Conservation (phyloP, 2,329 filamentous ascomycete genomes). For the Tolypocladium guangdongense region DNA sequence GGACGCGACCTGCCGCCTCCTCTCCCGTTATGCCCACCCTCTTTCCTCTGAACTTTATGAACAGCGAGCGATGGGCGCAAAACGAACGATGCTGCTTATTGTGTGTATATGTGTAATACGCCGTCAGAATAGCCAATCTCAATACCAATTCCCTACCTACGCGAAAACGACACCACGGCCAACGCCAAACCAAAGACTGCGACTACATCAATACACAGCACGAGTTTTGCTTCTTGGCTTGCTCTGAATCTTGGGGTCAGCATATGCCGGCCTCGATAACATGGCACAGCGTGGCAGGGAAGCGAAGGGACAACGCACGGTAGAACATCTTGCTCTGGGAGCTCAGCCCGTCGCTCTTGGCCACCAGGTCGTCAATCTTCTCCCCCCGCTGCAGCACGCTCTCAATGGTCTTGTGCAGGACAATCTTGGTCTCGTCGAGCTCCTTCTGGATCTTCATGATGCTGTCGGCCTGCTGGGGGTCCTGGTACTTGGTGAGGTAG, state of each 20-base stretch:
- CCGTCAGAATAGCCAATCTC: conserved; percentile 21
- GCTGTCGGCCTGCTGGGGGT: conserved; percentile 79
- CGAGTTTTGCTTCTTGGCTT: conserved; percentile 73
- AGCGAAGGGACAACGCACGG: conserved; percentile 40
- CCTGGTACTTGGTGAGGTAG: conserved; percentile 66
- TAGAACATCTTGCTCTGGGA: conserved; percentile 98
- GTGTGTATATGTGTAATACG: conserved; percentile 11
- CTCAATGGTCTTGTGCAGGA: conserved; percentile 94
- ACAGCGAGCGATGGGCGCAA: neutral
- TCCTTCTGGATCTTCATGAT: conserved; percentile 95
- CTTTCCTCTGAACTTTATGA: neutral
- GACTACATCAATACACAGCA: conserved; percentile 61
- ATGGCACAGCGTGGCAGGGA: neutral
- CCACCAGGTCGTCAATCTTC: conserved; percentile 90
- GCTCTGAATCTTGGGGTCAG: conserved; percentile 22
- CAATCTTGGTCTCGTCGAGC: conserved; percentile 93
- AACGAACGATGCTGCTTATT: conserved; percentile 6
- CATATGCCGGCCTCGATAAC: neutral
- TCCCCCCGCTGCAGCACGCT: conserved; percentile 78
- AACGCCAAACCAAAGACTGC: conserved; percentile 19
- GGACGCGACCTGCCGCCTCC: neutral
- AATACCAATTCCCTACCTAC: conserved; percentile 13
- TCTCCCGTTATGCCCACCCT: neutral
- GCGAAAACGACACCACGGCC: conserved; percentile 18
- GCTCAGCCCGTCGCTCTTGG: conserved; percentile 85